Percentiles rank a stretch among this genome's conserved stretches.
Conservation (phyloP, 1,284 basidiomycete genomes). For the Cronartium ribicola region DNA sequence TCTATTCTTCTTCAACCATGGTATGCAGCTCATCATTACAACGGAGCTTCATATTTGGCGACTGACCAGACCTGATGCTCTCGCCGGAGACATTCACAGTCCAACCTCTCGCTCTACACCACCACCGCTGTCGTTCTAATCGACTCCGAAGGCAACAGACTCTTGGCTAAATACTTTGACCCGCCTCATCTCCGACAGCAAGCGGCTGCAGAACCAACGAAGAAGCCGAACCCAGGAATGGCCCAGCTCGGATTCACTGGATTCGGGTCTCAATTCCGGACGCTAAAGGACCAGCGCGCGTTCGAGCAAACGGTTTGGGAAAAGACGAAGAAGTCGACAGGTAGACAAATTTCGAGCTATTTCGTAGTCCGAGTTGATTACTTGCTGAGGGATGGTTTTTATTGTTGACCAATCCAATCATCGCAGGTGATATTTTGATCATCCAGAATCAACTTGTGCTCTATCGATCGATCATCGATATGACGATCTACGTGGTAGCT, state of each 20-base stretch:
- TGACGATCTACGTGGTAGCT: constrained; percentile 90
- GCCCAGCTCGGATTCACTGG: constrained; percentile 42
- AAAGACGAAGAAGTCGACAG: constrained; percentile 86
- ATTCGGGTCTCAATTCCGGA: constrained; percentile 61
- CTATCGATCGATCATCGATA: constrained; percentile 88
- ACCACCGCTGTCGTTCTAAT: constrained; percentile 82
- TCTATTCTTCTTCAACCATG: constrained; percentile 10
- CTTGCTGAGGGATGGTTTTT: too few relatives aligned
- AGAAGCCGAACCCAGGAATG: constrained; percentile 53
- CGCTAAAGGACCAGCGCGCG: constrained; percentile 84
- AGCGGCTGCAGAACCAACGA: constrained; percentile 54
- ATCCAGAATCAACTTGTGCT: constrained; percentile 87
- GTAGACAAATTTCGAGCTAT: constrained; percentile 55
- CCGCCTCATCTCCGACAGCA: constrained; percentile 60
- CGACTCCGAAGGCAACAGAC: constrained; percentile 87
- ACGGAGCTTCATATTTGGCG: not conserved
- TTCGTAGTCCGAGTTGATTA: too few relatives aligned
- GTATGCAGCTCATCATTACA: not conserved
- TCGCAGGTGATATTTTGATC: constrained; percentile 84
- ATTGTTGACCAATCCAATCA: not conserved
- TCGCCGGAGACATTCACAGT: constrained; percentile 48
- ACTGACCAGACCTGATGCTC: not conserved
- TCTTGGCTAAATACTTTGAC: constrained; percentile 90
- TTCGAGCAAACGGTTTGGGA: constrained; percentile 94
- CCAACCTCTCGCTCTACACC: constrained; percentile 80